Percentiles rank a stretch among this genome's conserved stretches.
Evolutionary conservation across 176 grass and related monocot genomes (phyloP).

Genomic region (maize (Zea mays)): DNA sequence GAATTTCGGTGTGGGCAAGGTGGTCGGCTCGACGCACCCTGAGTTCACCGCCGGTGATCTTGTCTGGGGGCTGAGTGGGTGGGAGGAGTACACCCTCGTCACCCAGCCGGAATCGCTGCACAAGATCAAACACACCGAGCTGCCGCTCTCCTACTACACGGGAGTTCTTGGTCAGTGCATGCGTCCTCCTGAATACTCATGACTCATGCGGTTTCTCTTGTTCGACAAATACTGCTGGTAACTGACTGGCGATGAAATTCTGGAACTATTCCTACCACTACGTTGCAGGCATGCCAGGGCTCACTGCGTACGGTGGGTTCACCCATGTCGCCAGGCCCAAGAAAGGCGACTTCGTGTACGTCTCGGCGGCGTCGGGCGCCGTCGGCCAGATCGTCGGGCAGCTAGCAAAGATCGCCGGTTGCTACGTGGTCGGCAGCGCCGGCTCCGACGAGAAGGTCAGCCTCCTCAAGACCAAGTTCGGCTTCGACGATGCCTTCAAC

Average conservation of each 20-base stretch:
- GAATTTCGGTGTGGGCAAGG: neutral
- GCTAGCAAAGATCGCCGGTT: constrained; percentile 55
- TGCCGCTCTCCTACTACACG: constrained; percentile 44
- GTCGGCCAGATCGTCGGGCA: constrained; percentile 61
- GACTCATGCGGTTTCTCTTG: neutral
- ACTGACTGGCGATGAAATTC: neutral
- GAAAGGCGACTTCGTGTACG: constrained; percentile 44
- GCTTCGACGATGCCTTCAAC: constrained; percentile 58
- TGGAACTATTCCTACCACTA: no score
- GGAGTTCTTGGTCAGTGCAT: constrained; percentile 25
- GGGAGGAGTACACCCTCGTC: constrained; percentile 49
- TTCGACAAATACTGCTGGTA: neutral
- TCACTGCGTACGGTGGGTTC: constrained; percentile 48
- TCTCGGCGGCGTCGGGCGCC: constrained; percentile 55
- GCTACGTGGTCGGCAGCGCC: constrained; percentile 58
- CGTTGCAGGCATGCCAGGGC: constrained; percentile 33
- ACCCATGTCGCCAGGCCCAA: constrained; percentile 44
- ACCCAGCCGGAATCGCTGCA: neutral
- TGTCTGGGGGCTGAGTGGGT: constrained; percentile 27
- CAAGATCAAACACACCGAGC: constrained; percentile 38
- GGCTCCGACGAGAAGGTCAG: constrained; percentile 58
- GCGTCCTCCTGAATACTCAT: no score
- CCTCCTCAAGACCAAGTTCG: constrained; percentile 50
- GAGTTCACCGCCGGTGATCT: constrained; percentile 32
- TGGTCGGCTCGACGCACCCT: constrained; percentile 29